Conservation (phyloP, 1,139 yeast genomes). For the Yarrowia galli region DNA sequence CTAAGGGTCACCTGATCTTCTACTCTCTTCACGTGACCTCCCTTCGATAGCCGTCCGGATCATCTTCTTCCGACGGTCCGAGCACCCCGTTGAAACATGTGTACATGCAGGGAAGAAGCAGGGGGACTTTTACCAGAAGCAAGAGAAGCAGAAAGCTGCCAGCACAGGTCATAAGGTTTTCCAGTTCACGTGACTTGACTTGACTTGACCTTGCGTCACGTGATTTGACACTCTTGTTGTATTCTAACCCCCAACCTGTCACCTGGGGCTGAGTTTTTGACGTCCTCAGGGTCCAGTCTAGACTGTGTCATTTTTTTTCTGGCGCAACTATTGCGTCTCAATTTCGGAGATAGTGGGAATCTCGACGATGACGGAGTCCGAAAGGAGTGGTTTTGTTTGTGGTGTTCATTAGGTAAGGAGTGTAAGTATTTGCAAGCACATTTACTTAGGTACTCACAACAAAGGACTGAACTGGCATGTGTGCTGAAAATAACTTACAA, state of each 20-base stretch:
- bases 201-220: too few relatives aligned
- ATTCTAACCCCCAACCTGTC: background rate
- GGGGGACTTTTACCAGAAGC: background rate
- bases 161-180: background rate
- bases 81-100: conserved; percentile 1
- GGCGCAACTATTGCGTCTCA: background rate
- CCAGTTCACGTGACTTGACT: background rate
- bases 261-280: background rate
- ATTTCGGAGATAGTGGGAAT: background rate
- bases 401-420: too few relatives aligned
- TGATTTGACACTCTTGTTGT: background rate
- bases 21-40: background rate
- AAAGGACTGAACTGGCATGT: too few relatives aligned
- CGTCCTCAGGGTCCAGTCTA: conserved; percentile 22
- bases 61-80: conserved; percentile 16
- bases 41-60: conserved; percentile 27
- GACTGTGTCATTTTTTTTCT: background rate
- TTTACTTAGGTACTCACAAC: too few relatives aligned
- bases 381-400: too few relatives aligned
- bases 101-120: conserved; percentile 4
- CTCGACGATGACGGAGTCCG: too few relatives aligned
- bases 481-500: too few relatives aligned
- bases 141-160: too few relatives aligned
- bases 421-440: too few relatives aligned
- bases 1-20: conserved; percentile 3